These are phyloP conservation scores for Begonia loranthoides DNA, from an alignment of 306 rosid genomes.

Conservation along the genomic window DNA sequence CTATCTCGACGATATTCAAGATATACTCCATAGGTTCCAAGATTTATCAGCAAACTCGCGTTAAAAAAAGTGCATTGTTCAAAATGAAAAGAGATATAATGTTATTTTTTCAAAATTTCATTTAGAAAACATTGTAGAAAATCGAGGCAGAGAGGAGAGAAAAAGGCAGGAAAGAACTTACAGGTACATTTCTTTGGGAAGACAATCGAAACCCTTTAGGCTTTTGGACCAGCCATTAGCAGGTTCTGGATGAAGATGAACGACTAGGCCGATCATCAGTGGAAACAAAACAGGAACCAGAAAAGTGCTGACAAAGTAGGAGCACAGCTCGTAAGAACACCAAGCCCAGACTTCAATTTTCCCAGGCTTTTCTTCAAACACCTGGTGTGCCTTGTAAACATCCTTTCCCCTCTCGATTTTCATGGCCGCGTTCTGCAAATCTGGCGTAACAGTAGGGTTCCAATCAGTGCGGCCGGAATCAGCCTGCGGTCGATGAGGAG, in stretches of 20 bases:
- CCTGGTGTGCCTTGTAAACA: conserved; percentile 30
- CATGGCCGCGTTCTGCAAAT: conserved; percentile 24
- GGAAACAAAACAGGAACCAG: conserved; percentile 77
- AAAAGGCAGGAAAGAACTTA: conserved; percentile 19
- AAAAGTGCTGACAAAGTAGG: conserved; percentile 45
- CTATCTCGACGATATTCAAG: too few species aligned
- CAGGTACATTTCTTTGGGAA: conserved; percentile 40
- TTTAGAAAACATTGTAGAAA: too few species aligned
- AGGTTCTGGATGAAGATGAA: conserved; percentile 16
- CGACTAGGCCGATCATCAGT: conserved; percentile 59
- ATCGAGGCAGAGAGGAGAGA: too few species aligned
- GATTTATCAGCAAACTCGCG: too few species aligned
- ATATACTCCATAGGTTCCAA: too few species aligned
- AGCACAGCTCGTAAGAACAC: conserved; percentile 64
- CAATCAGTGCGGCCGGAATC: background rate
- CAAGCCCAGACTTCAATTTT: conserved; percentile 61
- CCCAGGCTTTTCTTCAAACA: conserved; percentile 40
- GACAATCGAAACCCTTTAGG: conserved; percentile 25
- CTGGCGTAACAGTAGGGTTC: conserved; percentile 14
- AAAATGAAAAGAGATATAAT: too few species aligned
- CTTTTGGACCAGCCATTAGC: conserved; percentile 16
- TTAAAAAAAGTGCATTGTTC: too few species aligned
- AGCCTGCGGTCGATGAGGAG: background rate
- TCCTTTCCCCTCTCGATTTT: conserved; percentile 37
- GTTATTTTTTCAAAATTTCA: too few species aligned